Conservation (phyloP, 2,329 filamentous ascomycete species). For the Achaetomium macrosporum region DNA sequence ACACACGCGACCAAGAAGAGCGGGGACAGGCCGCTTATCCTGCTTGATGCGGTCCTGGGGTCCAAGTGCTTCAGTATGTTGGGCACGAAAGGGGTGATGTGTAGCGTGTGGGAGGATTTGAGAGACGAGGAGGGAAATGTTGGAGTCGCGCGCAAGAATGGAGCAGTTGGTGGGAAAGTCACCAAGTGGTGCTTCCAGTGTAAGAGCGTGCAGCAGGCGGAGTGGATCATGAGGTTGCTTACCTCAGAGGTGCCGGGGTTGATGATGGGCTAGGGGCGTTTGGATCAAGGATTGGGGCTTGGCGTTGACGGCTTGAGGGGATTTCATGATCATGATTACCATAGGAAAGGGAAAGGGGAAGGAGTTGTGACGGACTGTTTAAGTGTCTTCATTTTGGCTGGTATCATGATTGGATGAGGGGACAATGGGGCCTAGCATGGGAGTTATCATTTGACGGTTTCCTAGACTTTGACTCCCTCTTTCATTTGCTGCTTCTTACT, state of each 20-base stretch:
- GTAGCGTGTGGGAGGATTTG: constrained; percentile 79
- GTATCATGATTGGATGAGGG: not conserved
- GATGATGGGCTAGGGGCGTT: constrained; percentile 12
- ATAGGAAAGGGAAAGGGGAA: not conserved
- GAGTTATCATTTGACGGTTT: not conserved
- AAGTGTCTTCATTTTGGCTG: not conserved
- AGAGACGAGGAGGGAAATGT: constrained; percentile 55
- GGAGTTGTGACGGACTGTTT: not conserved
- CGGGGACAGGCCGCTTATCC: constrained; percentile 50
- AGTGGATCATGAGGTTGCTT: constrained; percentile 51
- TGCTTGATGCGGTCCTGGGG: constrained; percentile 79
- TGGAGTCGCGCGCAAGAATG: constrained; percentile 46
- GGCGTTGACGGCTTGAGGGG: not conserved
- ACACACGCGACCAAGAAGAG: constrained; percentile 61
- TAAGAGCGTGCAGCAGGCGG: constrained; percentile 45
- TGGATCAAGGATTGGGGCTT: not conserved
- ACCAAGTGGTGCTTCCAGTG: constrained; percentile 62
- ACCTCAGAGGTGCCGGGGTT: constrained; percentile 32
- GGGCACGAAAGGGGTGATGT: constrained; percentile 78
- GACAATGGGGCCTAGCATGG: not conserved
- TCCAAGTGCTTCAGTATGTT: constrained; percentile 81
- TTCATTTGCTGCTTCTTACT: not conserved
- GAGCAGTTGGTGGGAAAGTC: constrained; percentile 48
- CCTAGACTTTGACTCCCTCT: not conserved
- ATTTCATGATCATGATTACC: too few relatives aligned